Percentiles rank a stretch among this genome's conserved stretches.
Conservation (phyloP, 2,329 filamentous ascomycete species). For the Trichoderma aggressivum region DNA sequence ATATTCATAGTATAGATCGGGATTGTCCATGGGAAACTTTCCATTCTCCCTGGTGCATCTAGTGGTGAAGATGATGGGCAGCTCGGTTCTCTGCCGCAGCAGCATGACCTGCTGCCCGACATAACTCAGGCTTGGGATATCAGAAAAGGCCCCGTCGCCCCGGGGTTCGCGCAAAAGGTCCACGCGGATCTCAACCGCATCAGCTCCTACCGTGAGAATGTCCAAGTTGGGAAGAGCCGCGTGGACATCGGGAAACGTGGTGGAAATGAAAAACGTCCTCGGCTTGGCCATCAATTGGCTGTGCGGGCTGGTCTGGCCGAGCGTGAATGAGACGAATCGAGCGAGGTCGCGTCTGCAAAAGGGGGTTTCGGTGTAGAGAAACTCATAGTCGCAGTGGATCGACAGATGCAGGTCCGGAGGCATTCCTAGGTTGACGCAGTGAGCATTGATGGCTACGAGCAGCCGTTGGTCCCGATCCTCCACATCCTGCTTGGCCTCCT, state of each 20-base stretch:
- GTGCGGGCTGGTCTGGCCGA: conserved; percentile 77
- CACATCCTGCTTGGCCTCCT: conserved; percentile 56
- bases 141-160: conserved; percentile 56
- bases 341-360: conserved; percentile 74
- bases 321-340: conserved; percentile 73
- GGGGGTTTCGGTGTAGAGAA: conserved; percentile 70
- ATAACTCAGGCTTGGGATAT: conserved; percentile 75
- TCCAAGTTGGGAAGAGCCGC: conserved; percentile 80
- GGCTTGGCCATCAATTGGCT: conserved; percentile 73
- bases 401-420: conserved; percentile 65
- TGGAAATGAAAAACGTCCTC: conserved; percentile 81
- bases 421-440: conserved; percentile 69
- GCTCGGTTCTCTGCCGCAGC: conserved; percentile 74
- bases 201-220: conserved; percentile 80
- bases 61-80: conserved; percentile 88
- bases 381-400: conserved; percentile 76
- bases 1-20: conserved; percentile 71
- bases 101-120: conserved; percentile 85
- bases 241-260: conserved; percentile 81
- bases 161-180: conserved; percentile 74
- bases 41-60: conserved; percentile 80
- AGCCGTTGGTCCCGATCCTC: conserved; percentile 54
- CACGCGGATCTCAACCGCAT: conserved; percentile 80
- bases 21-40: conserved; percentile 78
- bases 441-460: conserved; percentile 70